phyloP scores from a whole-genome alignment of 2,329 filamentous ascomycete species.

The Claviceps pusilla region DNA sequence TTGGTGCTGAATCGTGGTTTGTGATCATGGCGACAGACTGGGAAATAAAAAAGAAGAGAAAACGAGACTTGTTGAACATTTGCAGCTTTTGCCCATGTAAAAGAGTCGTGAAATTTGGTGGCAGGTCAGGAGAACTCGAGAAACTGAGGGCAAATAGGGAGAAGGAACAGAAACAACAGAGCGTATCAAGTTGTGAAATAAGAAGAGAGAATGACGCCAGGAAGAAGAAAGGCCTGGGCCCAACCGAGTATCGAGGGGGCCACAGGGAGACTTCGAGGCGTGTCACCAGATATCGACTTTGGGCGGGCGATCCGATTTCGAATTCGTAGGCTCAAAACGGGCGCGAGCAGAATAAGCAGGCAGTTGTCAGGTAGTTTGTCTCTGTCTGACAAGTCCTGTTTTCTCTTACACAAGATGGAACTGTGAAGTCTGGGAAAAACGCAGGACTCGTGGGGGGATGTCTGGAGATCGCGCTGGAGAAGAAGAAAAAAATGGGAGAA shows the following conservation, averaged over 20 bases:
- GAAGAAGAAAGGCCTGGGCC: background rate
- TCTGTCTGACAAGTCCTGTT: background rate
- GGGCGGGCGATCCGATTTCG: background rate
- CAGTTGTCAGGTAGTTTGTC: background rate
- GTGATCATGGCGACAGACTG: slow-evolving; percentile 25
- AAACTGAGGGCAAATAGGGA: background rate
- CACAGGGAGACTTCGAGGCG: background rate
- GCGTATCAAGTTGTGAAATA: background rate
- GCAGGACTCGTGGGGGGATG: background rate
- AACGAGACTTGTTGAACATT: background rate
- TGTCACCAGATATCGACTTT: background rate
- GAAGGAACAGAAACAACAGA: background rate
- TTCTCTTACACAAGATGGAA: background rate
- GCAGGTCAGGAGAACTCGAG: background rate
- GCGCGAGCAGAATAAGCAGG: background rate
- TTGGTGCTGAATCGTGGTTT: slow-evolving; percentile 19
- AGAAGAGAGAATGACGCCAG: background rate
- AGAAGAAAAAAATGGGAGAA: background rate
- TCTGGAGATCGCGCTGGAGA: background rate
- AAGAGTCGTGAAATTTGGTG: background rate
- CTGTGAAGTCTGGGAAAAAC: too few relatives aligned
- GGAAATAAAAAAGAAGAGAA: too few relatives aligned
- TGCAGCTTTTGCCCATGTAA: background rate
- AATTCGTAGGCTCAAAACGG: background rate
- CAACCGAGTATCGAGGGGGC: background rate